Base-by-base conservation (phyloP, 371 early-diverging fungal species). In the Nematocida ironsii region DNA sequence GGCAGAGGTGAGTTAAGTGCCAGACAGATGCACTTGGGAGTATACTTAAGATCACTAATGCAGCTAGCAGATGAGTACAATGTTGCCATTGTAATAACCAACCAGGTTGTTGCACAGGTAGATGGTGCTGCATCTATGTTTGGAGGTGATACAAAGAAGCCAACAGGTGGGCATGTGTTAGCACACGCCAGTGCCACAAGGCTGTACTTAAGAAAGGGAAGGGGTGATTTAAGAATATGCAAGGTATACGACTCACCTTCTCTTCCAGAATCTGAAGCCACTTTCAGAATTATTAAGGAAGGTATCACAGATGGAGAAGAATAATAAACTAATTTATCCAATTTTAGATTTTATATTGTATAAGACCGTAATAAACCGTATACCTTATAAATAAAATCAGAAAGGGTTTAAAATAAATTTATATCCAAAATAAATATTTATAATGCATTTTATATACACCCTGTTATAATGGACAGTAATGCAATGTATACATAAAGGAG, bases 1-100 rank as follows among this genome's bases (percentile, higher is more conserved):
- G 99, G 98, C 3, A 90, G 99, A 83, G 97, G 97, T 39, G 97
- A 98, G 88, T 90, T 98, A 25, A 91, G 94, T 13, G 95, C 95
- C 40, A 89, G 98, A 56, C 98, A 98, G 86, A 93, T 94, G 90
- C 96, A 96, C 84, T 86, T 97, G 73, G 97, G 94, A 11, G 89
- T 91, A 47, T 97, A 97, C 85, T 85, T 97, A 78, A 89, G 98
- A 56, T 91, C 89, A 33, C 88, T 98, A 27, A 89, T 92, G 66
- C 90, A 96, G 20, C 89, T 97, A 20, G 95, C 96, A 0, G 98
- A 98, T 86, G 96, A 94, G 90, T 97, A 94, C 89, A 95, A 95
- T 50, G 91, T 96, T 7, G 97, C 97, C 3, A 95, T 96, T 7
- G 94, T 97, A 0, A 94, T 97, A 42, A 95, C 95, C 4, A 97